A percentile compares a stretch with the other conserved stretches of the same genome.
Evolutionary conservation across 257 asterid genomes (phyloP).

Genomic region (Coffea eugenioides): DNA sequence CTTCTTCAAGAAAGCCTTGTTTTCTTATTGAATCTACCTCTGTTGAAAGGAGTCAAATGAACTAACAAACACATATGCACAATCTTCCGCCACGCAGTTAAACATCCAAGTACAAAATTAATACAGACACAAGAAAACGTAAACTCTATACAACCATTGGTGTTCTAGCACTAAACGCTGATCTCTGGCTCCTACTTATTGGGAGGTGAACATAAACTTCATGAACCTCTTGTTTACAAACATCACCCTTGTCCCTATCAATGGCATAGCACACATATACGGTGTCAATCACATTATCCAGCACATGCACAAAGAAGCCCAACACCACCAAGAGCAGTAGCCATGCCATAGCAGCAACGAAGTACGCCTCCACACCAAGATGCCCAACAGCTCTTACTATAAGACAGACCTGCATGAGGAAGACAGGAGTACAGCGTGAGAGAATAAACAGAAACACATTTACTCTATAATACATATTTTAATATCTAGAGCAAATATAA

Average conservation of each 20-base stretch:
- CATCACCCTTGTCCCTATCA: slow-evolving; percentile 90
- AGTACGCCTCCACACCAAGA: slow-evolving; percentile 73
- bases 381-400: slow-evolving; percentile 50
- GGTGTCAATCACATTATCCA: slow-evolving; percentile 80
- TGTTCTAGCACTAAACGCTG: slow-evolving; percentile 54
- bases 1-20: not conserved
- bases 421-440: not conserved
- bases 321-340: slow-evolving; percentile 58
- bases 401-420: slow-evolving; percentile 58
- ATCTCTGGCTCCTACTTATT: slow-evolving; percentile 74
- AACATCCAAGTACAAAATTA: slow-evolving; percentile 24
- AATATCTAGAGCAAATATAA: not conserved
- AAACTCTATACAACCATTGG: slow-evolving; percentile 48
- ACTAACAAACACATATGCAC: slow-evolving; percentile 1
- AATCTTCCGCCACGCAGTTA: not conserved
- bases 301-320: slow-evolving; percentile 67
- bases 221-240: slow-evolving; percentile 76
- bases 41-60: slow-evolving; percentile 13
- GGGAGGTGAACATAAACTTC: slow-evolving; percentile 94
- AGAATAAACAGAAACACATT: too few relatives aligned
- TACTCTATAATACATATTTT: too few relatives aligned
- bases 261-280: slow-evolving; percentile 89
- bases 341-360: slow-evolving; percentile 76
- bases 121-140: slow-evolving; percentile 37
- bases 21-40: slow-evolving; percentile 21